Percentiles rank a stretch among this genome's conserved stretches.
These are phyloP conservation scores for Sporisorium reilianum DNA, from an alignment of 1,284 basidiomycete species.

Conservation along the genomic window DNA sequence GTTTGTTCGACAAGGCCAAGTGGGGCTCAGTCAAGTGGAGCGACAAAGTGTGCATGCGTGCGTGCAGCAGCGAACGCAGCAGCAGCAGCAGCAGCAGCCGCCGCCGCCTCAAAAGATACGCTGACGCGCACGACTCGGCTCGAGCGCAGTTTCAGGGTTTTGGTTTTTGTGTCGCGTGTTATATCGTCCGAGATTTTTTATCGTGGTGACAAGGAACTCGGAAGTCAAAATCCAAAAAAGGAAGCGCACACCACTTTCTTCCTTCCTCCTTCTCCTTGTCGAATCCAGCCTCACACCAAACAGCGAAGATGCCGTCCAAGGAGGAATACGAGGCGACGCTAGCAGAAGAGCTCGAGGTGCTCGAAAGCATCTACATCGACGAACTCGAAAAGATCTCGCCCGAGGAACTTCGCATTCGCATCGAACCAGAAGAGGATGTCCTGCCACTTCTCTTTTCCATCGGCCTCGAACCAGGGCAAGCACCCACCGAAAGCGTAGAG, in stretches of 20 bases:
- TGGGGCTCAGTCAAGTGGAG: constrained; percentile 6
- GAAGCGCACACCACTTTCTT: no score
- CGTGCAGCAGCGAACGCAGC: constrained; percentile 7
- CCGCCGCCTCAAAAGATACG: constrained; percentile 6
- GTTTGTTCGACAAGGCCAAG: constrained; percentile 1
- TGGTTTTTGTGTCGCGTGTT: constrained; percentile 23
- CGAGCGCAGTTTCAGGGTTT: constrained; percentile 7
- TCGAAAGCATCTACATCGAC: constrained; percentile 94
- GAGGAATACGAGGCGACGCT: constrained; percentile 72
- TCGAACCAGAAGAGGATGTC: constrained; percentile 84
- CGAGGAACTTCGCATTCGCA: constrained; percentile 83
- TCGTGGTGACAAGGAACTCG: constrained; percentile 23
- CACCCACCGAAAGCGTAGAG: constrained; percentile 47
- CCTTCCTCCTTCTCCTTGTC: background rate
- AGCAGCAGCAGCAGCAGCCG: no score
- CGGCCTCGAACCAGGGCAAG: constrained; percentile 26
- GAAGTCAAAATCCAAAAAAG: constrained; percentile 18
- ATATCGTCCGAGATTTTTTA: background rate
- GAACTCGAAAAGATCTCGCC: constrained; percentile 92
- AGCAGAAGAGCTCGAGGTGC: constrained; percentile 89
- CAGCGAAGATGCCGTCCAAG: constrained; percentile 48
- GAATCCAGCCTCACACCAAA: background rate
- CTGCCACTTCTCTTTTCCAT: constrained; percentile 71
- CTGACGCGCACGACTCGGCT: background rate
- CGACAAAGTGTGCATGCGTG: constrained; percentile 25